These are phyloP conservation scores for Stephanodiscus minutulus DNA, from an alignment of 108 stramenopile species.

Conservation along the genomic window DNA sequence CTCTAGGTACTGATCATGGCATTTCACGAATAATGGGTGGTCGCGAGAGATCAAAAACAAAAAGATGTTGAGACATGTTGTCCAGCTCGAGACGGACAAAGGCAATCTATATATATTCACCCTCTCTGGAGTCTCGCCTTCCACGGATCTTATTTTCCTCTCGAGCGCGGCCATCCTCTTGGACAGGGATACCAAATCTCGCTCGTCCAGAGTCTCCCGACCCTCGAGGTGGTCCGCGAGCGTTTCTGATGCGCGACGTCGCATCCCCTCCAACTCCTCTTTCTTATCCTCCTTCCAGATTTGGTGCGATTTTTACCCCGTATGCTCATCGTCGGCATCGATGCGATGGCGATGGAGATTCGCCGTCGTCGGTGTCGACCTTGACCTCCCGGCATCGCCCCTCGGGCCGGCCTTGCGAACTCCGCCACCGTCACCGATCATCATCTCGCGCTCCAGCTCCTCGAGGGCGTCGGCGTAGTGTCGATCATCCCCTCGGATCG, in stretches of 20 bases:
- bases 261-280: conserved; percentile 16
- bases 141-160: conserved; percentile 2
- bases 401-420: not conserved
- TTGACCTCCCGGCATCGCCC: too few relatives aligned
- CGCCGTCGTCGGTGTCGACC: too few relatives aligned
- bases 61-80: too few relatives aligned
- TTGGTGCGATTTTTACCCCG: not conserved
- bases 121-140: conserved; percentile 3
- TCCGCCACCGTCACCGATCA: not conserved
- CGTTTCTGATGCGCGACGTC: not conserved
- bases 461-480: conserved; percentile 11
- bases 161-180: conserved; percentile 16
- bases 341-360: too few relatives aligned
- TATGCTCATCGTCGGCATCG: too few relatives aligned
- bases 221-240: conserved; percentile 16
- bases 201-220: conserved; percentile 4
- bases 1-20: not conserved
- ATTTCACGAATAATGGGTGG: too few relatives aligned
- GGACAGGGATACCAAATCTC: not conserved
- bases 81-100: too few relatives aligned
- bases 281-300: conserved; percentile 1
- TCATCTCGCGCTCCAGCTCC: conserved; percentile 1
- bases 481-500: not conserved
- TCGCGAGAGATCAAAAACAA: too few relatives aligned
- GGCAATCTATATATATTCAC: conserved; percentile 13